Percentiles rank a stretch among this genome's conserved stretches.
Evolutionary conservation across 2,329 filamentous ascomycete species (phyloP).

Genomic region (Raffaelea arxii): DNA sequence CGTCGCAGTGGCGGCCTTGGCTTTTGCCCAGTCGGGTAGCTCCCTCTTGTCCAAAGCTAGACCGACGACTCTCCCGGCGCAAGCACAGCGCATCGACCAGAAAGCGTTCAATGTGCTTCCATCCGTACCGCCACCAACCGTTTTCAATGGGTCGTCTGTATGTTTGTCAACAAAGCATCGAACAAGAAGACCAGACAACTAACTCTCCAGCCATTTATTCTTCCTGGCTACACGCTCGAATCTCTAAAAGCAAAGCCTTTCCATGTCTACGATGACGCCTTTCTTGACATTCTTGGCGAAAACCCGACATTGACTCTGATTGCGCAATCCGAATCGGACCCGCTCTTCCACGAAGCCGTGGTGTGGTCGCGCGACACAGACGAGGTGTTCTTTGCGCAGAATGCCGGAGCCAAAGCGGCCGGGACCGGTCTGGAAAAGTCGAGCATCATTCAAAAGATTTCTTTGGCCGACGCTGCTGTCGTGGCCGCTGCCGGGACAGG

Average conservation of each 20-base stretch:
- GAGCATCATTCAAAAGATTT: constrained; percentile 39
- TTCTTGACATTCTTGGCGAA: constrained; percentile 37
- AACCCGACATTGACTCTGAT: constrained; percentile 40
- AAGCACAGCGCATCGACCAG: constrained; percentile 33
- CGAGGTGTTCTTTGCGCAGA: constrained; percentile 45
- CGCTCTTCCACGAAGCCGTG: constrained; percentile 46
- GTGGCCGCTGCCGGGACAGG: constrained; percentile 14
- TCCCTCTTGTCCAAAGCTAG: background rate
- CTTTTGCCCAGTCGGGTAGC: background rate
- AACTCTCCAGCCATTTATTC: constrained; percentile 25
- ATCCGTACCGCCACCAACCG: constrained; percentile 27
- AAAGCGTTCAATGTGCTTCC: constrained; percentile 32
- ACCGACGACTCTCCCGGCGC: constrained; percentile 16
- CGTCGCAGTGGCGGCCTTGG: background rate
- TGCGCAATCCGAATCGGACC: constrained; percentile 31
- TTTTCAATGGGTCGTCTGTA: constrained; percentile 21
- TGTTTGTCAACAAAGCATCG: background rate
- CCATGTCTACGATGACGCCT: constrained; percentile 41
- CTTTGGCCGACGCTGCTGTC: constrained; percentile 29
- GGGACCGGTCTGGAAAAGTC: constrained; percentile 43
- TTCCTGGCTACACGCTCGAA: constrained; percentile 30
- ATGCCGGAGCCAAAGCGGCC: constrained; percentile 33
- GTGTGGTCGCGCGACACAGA: constrained; percentile 40
- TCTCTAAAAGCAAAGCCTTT: constrained; percentile 30
- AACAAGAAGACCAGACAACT: background rate